Evolutionary conservation across 2,329 filamentous ascomycete species (phyloP).

Genomic region (Trichophyton mentagrophytes): DNA sequence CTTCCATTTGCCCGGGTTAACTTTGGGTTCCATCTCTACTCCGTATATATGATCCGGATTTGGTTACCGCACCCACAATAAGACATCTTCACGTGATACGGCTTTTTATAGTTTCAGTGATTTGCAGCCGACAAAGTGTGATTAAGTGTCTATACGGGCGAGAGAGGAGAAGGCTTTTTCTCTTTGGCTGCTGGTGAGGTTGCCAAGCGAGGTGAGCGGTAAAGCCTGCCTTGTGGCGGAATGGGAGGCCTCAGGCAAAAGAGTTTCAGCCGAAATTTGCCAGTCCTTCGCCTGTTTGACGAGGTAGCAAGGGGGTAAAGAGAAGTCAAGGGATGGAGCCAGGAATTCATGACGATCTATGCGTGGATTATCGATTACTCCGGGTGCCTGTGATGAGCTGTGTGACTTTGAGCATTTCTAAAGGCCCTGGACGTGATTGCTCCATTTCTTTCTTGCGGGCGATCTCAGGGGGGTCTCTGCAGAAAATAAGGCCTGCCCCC

Average conservation of each 20-base stretch:
- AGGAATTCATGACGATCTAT: neutral
- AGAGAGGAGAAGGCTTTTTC: neutral
- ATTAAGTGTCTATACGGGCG: neutral
- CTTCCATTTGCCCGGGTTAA: too few species aligned
- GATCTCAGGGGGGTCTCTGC: slow-evolving; percentile 1
- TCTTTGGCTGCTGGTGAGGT: neutral
- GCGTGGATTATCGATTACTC: neutral
- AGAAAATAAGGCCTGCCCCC: neutral
- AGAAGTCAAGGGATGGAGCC: neutral
- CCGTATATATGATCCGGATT: neutral
- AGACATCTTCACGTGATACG: neutral
- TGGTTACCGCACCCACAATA: neutral
- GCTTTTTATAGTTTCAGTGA: neutral
- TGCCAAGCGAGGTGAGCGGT: neutral
- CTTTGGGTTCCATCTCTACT: too few species aligned
- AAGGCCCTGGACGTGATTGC: neutral
- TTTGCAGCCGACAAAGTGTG: neutral
- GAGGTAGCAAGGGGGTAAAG: neutral
- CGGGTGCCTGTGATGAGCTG: neutral
- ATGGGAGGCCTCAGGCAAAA: neutral
- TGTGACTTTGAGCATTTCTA: neutral
- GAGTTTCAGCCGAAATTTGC: neutral
- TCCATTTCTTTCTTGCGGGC: neutral
- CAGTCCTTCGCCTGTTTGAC: neutral
- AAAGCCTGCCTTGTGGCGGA: neutral